Base-by-base conservation (phyloP, 2,329 filamentous ascomycete species). In the Aspergillus unguis region DNA sequence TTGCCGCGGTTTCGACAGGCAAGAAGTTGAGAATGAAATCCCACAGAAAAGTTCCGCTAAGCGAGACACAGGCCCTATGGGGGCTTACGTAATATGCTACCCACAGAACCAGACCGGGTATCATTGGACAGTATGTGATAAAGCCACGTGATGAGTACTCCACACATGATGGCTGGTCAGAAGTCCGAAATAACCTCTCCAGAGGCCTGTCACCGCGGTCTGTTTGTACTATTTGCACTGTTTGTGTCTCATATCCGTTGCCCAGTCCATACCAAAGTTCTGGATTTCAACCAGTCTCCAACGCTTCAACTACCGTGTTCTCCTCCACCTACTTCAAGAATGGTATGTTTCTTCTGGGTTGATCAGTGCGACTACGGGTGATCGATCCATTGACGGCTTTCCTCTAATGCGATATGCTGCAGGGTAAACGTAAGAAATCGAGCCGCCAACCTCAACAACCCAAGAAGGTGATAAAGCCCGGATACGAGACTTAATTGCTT, bases 361-460 rank as follows among this genome's bases (percentile, higher is more conserved):
- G 4, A 25, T 38, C 9, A 31, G 37, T 32, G 2, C 9, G 26
- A 17, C 17, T 9, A 17, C 11, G 48, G 25, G 53, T 53, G 31
- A 33, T 51, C 48, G 53, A 52, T 54, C 49, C 32, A 44, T 41
- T 26, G 11, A 27, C 10, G 29, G 17, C 44, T 41, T n/a, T 10
- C 38, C 31, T 31, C 41, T 48, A 23, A 25, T 41, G 29, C 44
- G 35, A 50, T 23, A 4, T 45, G 17, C 25, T 17, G 27, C 44
- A 90, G 92, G 92, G 92, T 58, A 96, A 96, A 80, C 89, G 92
- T 72, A 96, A 95, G 77, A 84, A 83, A 81, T 88, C 88, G 27
- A 87, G 90, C 49, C 82, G 85, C 67, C 91, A 91, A 77, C 89
- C 89, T 11, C 81, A 85, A 70, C 89, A 86, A 58, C 86, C 88